Base-by-base conservation (phyloP, 495 filamentous ascomycete species). In the Aspergillus asperescens region DNA sequence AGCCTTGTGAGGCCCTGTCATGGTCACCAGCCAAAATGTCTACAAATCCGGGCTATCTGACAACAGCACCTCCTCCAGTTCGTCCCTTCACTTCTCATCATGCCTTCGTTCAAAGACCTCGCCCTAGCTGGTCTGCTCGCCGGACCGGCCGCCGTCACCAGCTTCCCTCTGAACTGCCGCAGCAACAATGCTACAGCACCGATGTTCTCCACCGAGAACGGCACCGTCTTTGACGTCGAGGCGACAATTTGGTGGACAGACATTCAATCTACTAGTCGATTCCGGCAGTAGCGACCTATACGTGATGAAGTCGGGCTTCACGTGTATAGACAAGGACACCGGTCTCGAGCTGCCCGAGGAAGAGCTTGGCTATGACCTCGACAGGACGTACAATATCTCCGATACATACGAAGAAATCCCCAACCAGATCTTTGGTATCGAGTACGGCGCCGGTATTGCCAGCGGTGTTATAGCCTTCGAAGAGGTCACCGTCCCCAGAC, bases 221-320 rank as follows among this genome's bases (percentile, higher is more conserved):
- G 48, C 25, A 41, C 32, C 13, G 37, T 50, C 37, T 41, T 40
- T 15, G 48, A 50, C 24, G 35, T 41, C 35, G 48, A 50, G 4
- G 50, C 65, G n/a, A 56, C 48, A 0, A 50, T 68, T n/a, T 15
- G 62, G 58, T 9, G 55, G 55, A 10, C 62, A 68, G 22, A 73
- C 59, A 1, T 79, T 82, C 54, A 52, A 70, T 6, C 60, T 79
- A 12, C 72, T 79, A 15, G 66, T 87, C 41, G 83, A 85, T 59
- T 85, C 81, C 13, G 82, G 83, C 5, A 81, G 76, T 52, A 76
- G 71, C 54, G 83, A 87, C 56, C 81, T 79, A 3, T 86, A 81
- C 74, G 58, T 85, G 7, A 69, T 76, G 56, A 70, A 24, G 51
- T 60, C 7, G 63, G 46, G 68, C 10, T 85, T 77, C 46, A 45